phyloP scores from a whole-genome alignment of 495 filamentous ascomycete species.

The Neurospora hispaniola region DNA sequence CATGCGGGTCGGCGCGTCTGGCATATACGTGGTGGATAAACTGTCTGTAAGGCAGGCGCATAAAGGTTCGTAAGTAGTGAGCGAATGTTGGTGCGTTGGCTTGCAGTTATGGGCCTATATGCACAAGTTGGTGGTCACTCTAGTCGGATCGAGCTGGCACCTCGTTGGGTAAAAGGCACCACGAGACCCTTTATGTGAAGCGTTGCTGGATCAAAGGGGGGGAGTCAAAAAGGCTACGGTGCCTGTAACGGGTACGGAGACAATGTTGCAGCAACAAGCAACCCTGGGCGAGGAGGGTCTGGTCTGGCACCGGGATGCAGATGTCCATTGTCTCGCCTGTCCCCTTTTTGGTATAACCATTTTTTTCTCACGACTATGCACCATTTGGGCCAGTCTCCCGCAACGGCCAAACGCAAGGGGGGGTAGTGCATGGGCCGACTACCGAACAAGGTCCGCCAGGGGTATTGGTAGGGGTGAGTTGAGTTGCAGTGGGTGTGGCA shows the following conservation, averaged over 20 bases:
- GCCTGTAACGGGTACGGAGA: not conserved
- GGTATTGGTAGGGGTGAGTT: not conserved
- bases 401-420: not conserved
- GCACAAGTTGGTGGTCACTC: not conserved
- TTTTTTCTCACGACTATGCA: not conserved
- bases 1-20: not conserved
- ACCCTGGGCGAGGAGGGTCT: not conserved
- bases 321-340: not conserved
- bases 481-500: not conserved
- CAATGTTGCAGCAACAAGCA: not conserved
- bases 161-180: not conserved
- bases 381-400: not conserved
- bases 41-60: not conserved
- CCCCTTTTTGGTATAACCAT: not conserved
- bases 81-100: not conserved
- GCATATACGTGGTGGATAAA: not conserved
- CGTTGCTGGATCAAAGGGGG: not conserved
- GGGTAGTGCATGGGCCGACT: not conserved
- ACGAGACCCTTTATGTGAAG: slow-evolving; percentile 1
- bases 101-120: not conserved
- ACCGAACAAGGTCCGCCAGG: not conserved
- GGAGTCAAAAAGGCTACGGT: not conserved
- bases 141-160: not conserved
- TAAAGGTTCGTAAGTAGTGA: not conserved
- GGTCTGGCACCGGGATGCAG: not conserved